phyloP scores from a whole-genome alignment of 2,329 filamentous ascomycete species.

The Truncatella angustata region DNA sequence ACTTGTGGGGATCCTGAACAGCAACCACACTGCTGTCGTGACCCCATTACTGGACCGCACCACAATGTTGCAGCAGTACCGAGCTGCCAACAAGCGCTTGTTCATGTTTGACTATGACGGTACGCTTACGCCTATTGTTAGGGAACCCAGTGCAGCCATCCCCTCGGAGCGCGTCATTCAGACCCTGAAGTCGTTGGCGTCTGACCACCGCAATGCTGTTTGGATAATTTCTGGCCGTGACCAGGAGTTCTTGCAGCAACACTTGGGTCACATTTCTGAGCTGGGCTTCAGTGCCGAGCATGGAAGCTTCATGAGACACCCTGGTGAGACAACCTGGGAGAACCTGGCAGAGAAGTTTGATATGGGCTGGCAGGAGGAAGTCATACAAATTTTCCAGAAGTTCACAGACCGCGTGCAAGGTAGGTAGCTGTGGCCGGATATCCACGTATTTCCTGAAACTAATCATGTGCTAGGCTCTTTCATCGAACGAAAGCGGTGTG shows the following conservation, averaged over 20 bases:
- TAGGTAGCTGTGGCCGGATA: conserved; percentile 35
- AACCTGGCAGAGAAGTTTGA: conserved; percentile 84
- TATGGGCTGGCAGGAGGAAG: conserved; percentile 90
- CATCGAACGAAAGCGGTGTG: conserved; percentile 91
- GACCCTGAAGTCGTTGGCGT: conserved; percentile 74
- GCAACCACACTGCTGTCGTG: conserved; percentile 69
- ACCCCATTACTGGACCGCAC: conserved; percentile 81
- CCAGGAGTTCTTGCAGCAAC: conserved; percentile 84
- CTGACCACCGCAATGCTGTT: conserved; percentile 81
- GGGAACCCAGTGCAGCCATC: conserved; percentile 83
- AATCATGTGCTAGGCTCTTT: conserved; percentile 65
- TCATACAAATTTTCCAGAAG: conserved; percentile 79
- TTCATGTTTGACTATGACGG: conserved; percentile 99
- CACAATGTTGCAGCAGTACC: conserved; percentile 71
- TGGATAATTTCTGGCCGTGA: conserved; percentile 98
- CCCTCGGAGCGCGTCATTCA: conserved; percentile 81
- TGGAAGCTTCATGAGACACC: conserved; percentile 88
- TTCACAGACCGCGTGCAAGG: conserved; percentile 86
- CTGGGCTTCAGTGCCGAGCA: conserved; percentile 97
- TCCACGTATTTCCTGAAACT: neutral
- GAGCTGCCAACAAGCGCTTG: conserved; percentile 71
- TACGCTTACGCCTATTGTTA: conserved; percentile 91
- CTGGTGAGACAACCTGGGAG: conserved; percentile 75
- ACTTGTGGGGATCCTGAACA: conserved; percentile 75
- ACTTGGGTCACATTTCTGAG: conserved; percentile 85